Base-by-base conservation (phyloP, 768 basidiomycete genomes). In the Dentipellis fragilis region DNA sequence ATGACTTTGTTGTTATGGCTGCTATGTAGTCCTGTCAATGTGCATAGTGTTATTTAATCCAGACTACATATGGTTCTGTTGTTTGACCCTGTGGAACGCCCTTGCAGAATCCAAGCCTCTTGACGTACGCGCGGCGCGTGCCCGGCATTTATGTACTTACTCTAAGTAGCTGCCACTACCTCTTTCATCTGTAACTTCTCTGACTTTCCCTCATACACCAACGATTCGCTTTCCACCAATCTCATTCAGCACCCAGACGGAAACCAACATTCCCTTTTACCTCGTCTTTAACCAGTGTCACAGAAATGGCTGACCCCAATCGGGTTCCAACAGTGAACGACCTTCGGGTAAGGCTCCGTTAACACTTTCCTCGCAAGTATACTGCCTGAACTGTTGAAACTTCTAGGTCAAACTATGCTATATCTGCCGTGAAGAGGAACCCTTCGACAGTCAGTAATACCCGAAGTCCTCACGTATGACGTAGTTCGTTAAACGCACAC, bases 391-490 rank as follows among this genome's bases (percentile, higher is more conserved):
- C 9, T 17, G 14, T 49, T 4, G 8, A 37, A 7, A 17, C 5
- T 35, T 9, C 23, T 54, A 79, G 73, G 80, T 89, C 58, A 90
- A 89, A 66, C 72, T 87, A 10, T 90, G 88, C 60, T 90, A 86
- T 66, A 89, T 90, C 55, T 90, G 88, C 62, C 72, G 84, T 34
- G 87, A 89, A 62, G 86, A 88, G 65, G 86, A 88, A 57, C 68
- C 58, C 2, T 72, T 74, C 56, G 80, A 80, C 49, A 67, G 77
- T 71, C 61, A 17, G 66, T 56, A 12, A 45, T 10, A 47, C 29
- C 35, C 47, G 10, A 14, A 9, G 4, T 1, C 29, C 23, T 34
- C 11, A 17, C 10, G 11, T 9, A 6, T 10, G 54, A 19, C 22
- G 3, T 37, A 4, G 11, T 55, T 35, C 34, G 23, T 10, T 39